Evolutionary conservation across 495 filamentous ascomycete species (phyloP).

Genomic region (Podospora australis): DNA sequence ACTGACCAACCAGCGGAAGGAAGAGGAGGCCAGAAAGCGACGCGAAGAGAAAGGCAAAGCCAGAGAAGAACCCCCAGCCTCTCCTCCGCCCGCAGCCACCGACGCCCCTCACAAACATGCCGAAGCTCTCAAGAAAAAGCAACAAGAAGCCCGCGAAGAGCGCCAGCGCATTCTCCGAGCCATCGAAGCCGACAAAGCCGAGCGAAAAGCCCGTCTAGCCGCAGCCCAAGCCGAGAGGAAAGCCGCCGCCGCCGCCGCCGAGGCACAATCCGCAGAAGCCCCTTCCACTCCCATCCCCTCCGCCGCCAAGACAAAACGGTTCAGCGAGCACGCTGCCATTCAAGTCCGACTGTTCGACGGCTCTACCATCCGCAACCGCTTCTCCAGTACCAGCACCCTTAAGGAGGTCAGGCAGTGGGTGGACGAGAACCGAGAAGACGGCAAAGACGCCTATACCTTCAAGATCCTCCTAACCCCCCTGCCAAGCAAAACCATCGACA

Average conservation of each 20-base stretch:
- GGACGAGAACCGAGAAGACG: slow-evolving; percentile 43
- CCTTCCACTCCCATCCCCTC: slow-evolving; percentile 15
- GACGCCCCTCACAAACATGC: slow-evolving; percentile 34
- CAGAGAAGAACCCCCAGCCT: slow-evolving; percentile 29
- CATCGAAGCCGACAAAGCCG: slow-evolving; percentile 63
- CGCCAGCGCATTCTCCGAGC: slow-evolving; percentile 53
- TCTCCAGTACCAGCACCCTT: slow-evolving; percentile 60
- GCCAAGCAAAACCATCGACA: slow-evolving; percentile 64
- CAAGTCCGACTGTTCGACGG: slow-evolving; percentile 86
- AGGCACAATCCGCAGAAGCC: background rate
- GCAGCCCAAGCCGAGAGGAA: slow-evolving; percentile 37
- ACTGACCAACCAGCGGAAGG: slow-evolving; percentile 2
- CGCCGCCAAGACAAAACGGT: slow-evolving; percentile 11
- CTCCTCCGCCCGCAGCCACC: slow-evolving; percentile 27
- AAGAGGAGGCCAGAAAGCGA: slow-evolving; percentile 20
- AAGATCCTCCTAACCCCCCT: slow-evolving; percentile 75
- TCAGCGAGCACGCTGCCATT: slow-evolving; percentile 50
- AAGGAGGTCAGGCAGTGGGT: slow-evolving; percentile 72
- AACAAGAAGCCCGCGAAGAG: slow-evolving; percentile 52
- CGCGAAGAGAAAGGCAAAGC: slow-evolving; percentile 27
- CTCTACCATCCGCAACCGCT: slow-evolving; percentile 64
- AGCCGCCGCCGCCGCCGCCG: slow-evolving; percentile 3
- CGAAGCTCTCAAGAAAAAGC: slow-evolving; percentile 43
- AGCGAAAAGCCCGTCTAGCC: slow-evolving; percentile 48
- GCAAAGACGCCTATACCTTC: slow-evolving; percentile 61